These are phyloP conservation scores for Calonectria naviculata DNA, from an alignment of 2,329 filamentous ascomycete species.

Conservation along the genomic window DNA sequence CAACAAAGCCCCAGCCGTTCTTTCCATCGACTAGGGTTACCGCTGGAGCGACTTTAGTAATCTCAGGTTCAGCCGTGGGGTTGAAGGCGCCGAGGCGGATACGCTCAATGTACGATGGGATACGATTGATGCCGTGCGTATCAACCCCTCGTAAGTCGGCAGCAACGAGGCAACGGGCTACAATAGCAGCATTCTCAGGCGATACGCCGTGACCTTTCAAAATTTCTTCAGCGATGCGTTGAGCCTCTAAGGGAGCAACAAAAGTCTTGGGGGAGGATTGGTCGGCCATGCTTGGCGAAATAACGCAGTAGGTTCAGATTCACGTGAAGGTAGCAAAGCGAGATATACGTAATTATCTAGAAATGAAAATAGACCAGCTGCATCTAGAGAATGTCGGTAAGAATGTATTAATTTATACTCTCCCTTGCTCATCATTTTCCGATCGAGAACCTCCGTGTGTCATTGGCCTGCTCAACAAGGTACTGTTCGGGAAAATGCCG, in stretches of 20 bases:
- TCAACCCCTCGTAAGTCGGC: background rate
- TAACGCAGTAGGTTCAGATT: too few species aligned
- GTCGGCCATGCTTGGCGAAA: too few species aligned
- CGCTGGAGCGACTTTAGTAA: slow-evolving; percentile 61
- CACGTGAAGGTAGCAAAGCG: too few species aligned
- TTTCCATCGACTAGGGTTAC: slow-evolving; percentile 73
- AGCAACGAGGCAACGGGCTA: background rate
- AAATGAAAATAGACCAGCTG: too few species aligned
- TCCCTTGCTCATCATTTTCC: too few species aligned
- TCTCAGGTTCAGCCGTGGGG: background rate
- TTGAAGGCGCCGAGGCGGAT: background rate
- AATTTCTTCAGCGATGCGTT: background rate
- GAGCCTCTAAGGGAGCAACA: background rate
- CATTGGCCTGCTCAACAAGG: too few species aligned
- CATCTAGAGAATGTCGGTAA: too few species aligned
- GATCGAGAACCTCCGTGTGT: too few species aligned
- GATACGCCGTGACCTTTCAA: background rate
- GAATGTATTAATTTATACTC: too few species aligned
- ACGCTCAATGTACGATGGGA: background rate
- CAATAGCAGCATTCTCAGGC: background rate
- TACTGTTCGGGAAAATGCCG: too few species aligned
- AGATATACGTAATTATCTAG: too few species aligned
- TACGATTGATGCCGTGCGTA: background rate
- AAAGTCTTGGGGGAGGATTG: background rate
- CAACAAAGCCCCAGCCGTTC: slow-evolving; percentile 80